Conservation (phyloP, 2,329 filamentous ascomycete genomes). For the Tolypocladium cylindrosporum region DNA sequence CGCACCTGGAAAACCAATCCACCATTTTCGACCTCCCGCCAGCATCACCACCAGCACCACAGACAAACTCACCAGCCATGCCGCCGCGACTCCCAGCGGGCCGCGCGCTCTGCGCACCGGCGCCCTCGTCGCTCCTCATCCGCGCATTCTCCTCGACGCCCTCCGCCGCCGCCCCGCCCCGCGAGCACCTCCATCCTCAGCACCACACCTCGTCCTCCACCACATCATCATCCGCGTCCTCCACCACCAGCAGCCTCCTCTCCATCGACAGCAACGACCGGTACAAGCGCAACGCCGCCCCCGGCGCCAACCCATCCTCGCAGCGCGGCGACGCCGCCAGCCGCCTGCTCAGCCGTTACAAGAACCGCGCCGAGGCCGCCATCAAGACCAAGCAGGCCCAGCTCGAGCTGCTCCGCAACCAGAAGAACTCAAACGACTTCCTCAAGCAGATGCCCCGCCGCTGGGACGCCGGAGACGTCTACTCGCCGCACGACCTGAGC, state of each 20-base stretch:
- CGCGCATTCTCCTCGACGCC: conserved; percentile 21
- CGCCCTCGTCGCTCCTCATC: conserved; percentile 6
- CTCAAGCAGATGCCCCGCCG: conserved; percentile 56
- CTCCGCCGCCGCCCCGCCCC: conserved; percentile 12
- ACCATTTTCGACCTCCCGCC: background rate
- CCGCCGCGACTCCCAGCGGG: conserved; percentile 1
- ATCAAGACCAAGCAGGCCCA: conserved; percentile 19
- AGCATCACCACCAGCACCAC: background rate
- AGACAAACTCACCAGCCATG: background rate
- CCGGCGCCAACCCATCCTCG: background rate
- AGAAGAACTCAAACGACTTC: conserved; percentile 39
- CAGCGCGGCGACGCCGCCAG: conserved; percentile 16
- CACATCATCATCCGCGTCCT: conserved; percentile 4
- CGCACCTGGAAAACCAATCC: background rate
- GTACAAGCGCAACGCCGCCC: conserved; percentile 1
- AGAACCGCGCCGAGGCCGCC: conserved; percentile 8
- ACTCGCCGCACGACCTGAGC: conserved; percentile 80
- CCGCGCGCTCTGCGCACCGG: background rate
- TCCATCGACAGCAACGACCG: conserved; percentile 12
- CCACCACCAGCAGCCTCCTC: conserved; percentile 13
- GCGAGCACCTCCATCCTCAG: conserved; percentile 6
- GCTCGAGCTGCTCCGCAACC: conserved; percentile 27
- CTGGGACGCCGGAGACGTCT: conserved; percentile 75
- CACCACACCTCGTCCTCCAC: conserved; percentile 1
- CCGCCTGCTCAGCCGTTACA: conserved; percentile 17